Evolutionary conservation across 2,329 filamentous ascomycete species (phyloP).

Genomic region (Gremmenia infestans): DNA sequence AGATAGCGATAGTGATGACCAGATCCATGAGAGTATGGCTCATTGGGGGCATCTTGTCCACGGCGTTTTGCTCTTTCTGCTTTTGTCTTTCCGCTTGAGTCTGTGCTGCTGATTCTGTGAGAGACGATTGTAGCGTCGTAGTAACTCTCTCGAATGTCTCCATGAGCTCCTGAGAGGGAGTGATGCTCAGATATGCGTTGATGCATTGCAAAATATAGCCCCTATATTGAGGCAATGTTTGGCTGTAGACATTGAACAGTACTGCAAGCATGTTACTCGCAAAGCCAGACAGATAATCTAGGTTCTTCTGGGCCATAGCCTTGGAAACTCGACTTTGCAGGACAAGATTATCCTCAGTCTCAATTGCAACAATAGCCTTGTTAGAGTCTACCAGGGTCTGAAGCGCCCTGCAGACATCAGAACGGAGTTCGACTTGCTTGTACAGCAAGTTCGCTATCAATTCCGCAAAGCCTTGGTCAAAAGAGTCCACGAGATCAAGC

Average conservation of each 20-base stretch:
- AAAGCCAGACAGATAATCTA: slow-evolving; percentile 74
- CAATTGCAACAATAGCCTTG: slow-evolving; percentile 68
- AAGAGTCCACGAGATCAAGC: slow-evolving; percentile 67
- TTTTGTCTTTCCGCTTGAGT: slow-evolving; percentile 62
- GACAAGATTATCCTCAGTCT: slow-evolving; percentile 62
- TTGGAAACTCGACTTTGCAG: slow-evolving; percentile 75
- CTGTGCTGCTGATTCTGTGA: slow-evolving; percentile 54
- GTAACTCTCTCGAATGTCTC: slow-evolving; percentile 87
- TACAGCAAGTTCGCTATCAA: slow-evolving; percentile 88
- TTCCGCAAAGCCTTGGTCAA: slow-evolving; percentile 87
- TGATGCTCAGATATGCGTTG: slow-evolving; percentile 89
- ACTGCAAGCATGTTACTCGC: slow-evolving; percentile 89
- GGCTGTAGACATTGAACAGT: slow-evolving; percentile 97
- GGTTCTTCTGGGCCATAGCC: slow-evolving; percentile 68
- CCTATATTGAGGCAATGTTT: slow-evolving; percentile 87
- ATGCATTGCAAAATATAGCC: slow-evolving; percentile 90
- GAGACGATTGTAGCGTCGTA: slow-evolving; percentile 70
- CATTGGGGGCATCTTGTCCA: slow-evolving; percentile 80
- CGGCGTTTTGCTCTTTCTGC: slow-evolving; percentile 47
- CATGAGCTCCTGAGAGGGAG: slow-evolving; percentile 70
- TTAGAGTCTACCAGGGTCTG: slow-evolving; percentile 90
- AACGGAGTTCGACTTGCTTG: slow-evolving; percentile 79
- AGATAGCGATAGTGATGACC: slow-evolving; percentile 91
- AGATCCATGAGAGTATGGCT: slow-evolving; percentile 95
- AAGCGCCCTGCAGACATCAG: slow-evolving; percentile 81